These are phyloP conservation scores for Penicillium ochrochloron DNA, from an alignment of 495 filamentous ascomycete species.

Conservation along the genomic window DNA sequence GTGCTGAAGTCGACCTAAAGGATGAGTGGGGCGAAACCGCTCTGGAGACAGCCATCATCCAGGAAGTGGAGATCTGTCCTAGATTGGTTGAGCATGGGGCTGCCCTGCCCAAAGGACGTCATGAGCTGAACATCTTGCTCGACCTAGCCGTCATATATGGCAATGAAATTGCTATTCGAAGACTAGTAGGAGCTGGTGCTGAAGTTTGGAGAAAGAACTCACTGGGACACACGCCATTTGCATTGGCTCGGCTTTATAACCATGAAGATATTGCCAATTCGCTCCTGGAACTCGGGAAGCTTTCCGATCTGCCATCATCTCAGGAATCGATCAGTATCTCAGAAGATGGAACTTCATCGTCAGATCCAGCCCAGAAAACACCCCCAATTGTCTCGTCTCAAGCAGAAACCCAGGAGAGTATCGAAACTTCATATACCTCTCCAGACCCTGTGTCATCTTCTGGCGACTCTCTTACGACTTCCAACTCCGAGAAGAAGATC, in stretches of 20 bases:
- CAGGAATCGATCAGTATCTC: neutral
- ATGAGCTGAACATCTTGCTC: neutral
- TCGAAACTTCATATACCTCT: neutral
- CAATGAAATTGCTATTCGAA: constrained; percentile 1
- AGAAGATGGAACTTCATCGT: neutral
- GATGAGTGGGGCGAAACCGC: constrained; percentile 9
- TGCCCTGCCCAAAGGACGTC: neutral
- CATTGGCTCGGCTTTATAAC: constrained; percentile 3
- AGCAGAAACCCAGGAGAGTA: neutral
- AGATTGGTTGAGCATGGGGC: neutral
- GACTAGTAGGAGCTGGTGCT: constrained; percentile 6
- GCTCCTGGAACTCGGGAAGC: constrained; percentile 8
- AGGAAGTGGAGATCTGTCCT: neutral
- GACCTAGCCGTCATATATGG: constrained; percentile 5
- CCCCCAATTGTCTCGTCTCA: neutral
- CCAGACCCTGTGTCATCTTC: neutral
- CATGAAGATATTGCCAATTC: constrained; percentile 10
- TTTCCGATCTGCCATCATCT: neutral
- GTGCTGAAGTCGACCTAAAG: constrained; percentile 59
- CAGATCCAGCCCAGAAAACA: neutral
- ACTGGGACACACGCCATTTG: neutral
- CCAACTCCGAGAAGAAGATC: neutral
- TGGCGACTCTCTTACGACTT: neutral
- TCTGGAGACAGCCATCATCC: neutral
- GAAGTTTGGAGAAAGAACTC: constrained; percentile 13